phyloP scores from a whole-genome alignment of 768 basidiomycete genomes.

The Phanerochaete sordida region DNA sequence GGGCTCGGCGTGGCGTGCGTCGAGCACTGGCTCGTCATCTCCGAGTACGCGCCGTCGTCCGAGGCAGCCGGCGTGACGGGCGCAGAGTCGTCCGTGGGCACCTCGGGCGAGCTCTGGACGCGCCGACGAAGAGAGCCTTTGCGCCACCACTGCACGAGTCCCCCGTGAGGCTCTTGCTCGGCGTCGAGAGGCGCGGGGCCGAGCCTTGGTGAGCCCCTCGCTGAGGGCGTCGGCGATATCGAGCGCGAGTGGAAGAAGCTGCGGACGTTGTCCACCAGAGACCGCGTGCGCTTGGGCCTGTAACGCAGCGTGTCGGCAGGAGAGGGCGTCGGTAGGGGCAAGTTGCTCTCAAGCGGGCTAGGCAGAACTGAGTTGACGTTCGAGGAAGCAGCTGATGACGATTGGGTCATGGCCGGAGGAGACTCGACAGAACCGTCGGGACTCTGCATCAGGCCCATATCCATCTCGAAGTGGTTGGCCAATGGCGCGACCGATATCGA shows the following conservation, averaged over 20 bases:
- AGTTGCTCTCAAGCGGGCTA: constrained; percentile 20
- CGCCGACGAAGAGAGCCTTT: constrained; percentile 46
- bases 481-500: constrained; percentile 1
- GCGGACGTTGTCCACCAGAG: constrained; percentile 61
- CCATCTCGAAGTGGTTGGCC: not conserved
- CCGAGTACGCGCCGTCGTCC: not conserved
- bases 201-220: constrained; percentile 11
- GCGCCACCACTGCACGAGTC: constrained; percentile 47
- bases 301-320: constrained; percentile 13
- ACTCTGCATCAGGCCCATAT: constrained; percentile 1
- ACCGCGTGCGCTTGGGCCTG: constrained; percentile 42
- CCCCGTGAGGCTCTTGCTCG: not conserved
- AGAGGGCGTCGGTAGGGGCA: constrained; percentile 18
- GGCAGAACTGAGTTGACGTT: constrained; percentile 16
- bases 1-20: not conserved
- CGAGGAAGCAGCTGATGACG: constrained; percentile 24
- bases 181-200: constrained; percentile 11
- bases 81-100: constrained; percentile 25
- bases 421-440: constrained; percentile 16
- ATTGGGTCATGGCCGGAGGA: constrained; percentile 20
- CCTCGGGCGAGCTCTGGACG: constrained; percentile 50
- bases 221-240: constrained; percentile 31
- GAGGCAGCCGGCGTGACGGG: constrained; percentile 3
- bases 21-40: not conserved
- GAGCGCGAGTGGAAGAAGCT: constrained; percentile 54